Conservation (phyloP, 805 yeast species). For the Starmerella vaccinii region DNA sequence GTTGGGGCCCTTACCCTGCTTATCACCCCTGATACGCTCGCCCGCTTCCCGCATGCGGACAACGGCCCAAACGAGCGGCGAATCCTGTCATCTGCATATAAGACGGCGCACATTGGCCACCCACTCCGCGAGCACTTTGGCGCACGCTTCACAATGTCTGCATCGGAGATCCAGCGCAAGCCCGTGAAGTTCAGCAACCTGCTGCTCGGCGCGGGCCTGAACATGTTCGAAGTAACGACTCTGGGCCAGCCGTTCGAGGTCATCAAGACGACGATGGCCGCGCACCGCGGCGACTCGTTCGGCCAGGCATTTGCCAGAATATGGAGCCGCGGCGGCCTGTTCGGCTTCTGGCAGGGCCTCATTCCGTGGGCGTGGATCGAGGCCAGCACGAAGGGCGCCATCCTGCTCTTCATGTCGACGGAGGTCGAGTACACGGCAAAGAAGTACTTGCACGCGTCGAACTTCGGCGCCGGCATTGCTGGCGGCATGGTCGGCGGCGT, state of each 20-base stretch:
- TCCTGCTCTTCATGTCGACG: conserved; percentile 78
- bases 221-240: conserved; percentile 85
- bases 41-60: background rate
- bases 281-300: conserved; percentile 67
- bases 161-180: conserved; percentile 46
- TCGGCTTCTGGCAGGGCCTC: conserved; percentile 92
- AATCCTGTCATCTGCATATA: background rate
- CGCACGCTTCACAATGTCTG: background rate
- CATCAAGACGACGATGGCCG: conserved; percentile 95
- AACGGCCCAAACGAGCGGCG: background rate
- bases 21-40: background rate
- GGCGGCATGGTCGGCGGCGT: conserved; percentile 97
- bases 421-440: conserved; percentile 78
- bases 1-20: conserved; percentile 7
- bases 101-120: background rate
- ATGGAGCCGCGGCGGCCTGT: conserved; percentile 86
- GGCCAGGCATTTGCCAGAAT: conserved; percentile 60
- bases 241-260: conserved; percentile 97
- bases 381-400: conserved; percentile 98
- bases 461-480: conserved; percentile 78
- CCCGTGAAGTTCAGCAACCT: conserved; percentile 83
- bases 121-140: background rate
- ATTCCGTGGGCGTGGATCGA: conserved; percentile 99
- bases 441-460: conserved; percentile 43
- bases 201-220: conserved; percentile 84